Base-by-base conservation (phyloP, 805 yeast species). In the Nakazawaea populi region DNA sequence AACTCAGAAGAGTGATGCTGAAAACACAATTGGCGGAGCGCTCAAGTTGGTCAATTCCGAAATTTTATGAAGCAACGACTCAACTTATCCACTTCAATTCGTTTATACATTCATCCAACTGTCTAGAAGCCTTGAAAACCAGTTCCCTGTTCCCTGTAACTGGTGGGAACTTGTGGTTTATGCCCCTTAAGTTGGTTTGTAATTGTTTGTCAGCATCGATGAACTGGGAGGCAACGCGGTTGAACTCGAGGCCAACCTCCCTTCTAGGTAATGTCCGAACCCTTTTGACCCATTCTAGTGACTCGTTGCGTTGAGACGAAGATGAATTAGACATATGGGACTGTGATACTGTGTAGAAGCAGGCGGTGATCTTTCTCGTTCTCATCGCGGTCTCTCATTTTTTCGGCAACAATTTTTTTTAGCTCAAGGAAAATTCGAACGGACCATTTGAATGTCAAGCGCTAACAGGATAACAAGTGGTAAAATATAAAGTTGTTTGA, bases 191-290 rank as follows among this genome's bases (percentile, higher is more conserved):
- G 6, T 24, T 7, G 5, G 35, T 14, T 18, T 5, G 6, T 9
- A 49, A 32, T 24, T 32, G 44, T 27, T 40, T 49, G 32, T 49
- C 52, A 27, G 52, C 6, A 12, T 49, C 52, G 8, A 44, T 30
- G 30, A 49, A 49, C 14, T 49, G 47, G 8, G 40, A 12, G 7
- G 32, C 35, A 9, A 39, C 45, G 4, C 40, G 41, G n/a, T 24
- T 14, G 37, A 39, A 43, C 44, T 38, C 48, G 3, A 11, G 11
- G 3, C 29, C 5, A 4, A 49, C 46, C 18, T 49, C 52, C 5
- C 18, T 30, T 7, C 41, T 44, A 9, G 52, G 52, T 10, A 49
- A 14, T 6, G 44, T 41, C 12, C 52, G 40, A 18, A 49, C 36
- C 31, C 39, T 44, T 31, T 34, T 43, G 4, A 44, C 48, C 52